A percentile compares a stretch with the other conserved stretches of the same genome.
These are phyloP conservation scores for Pseudopyricularia cyperi DNA, from an alignment of 2,329 filamentous ascomycete genomes.

Conservation along the genomic window DNA sequence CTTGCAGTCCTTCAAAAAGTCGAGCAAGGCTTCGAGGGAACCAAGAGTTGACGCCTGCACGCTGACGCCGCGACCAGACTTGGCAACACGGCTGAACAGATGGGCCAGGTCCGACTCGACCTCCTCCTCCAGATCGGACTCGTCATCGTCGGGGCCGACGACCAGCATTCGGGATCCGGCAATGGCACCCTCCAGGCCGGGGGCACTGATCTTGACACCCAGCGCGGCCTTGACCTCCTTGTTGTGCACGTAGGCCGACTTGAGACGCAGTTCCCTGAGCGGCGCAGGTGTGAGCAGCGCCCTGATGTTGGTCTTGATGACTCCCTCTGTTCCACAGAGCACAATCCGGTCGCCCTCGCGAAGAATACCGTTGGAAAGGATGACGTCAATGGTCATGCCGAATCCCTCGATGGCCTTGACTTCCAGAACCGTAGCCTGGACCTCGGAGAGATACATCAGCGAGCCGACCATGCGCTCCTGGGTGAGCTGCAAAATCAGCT, in stretches of 20 bases:
- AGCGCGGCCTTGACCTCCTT: slow-evolving; percentile 97
- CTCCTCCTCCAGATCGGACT: slow-evolving; percentile 92
- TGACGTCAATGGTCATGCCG: slow-evolving; percentile 95
- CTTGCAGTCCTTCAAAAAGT: slow-evolving; percentile 92
- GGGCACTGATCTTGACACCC: slow-evolving; percentile 97
- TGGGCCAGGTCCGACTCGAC: slow-evolving; percentile 90
- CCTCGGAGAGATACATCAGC: slow-evolving; percentile 96
- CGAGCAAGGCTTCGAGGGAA: slow-evolving; percentile 87
- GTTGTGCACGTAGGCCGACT: slow-evolving; percentile 95
- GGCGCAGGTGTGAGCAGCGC: slow-evolving; percentile 87
- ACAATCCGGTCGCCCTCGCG: slow-evolving; percentile 91
- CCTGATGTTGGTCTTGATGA: slow-evolving; percentile 89
- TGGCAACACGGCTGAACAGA: slow-evolving; percentile 82
- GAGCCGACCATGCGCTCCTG: slow-evolving; percentile 96
- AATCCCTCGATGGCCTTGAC: slow-evolving; percentile 99
- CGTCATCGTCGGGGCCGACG: slow-evolving; percentile 87
- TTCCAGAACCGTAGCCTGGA: slow-evolving; percentile 94
- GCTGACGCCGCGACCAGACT: slow-evolving; percentile 83
- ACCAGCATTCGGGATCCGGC: slow-evolving; percentile 91
- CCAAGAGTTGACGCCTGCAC: slow-evolving; percentile 96
- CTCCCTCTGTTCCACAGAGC: slow-evolving; percentile 89
- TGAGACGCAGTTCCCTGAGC: slow-evolving; percentile 86
- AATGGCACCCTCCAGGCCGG: slow-evolving; percentile 90
- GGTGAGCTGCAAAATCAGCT: slow-evolving; percentile 80
- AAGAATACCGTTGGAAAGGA: slow-evolving; percentile 89